phyloP scores from a whole-genome alignment of 2,329 filamentous ascomycete genomes.

The Fusarium gaditjirri region DNA sequence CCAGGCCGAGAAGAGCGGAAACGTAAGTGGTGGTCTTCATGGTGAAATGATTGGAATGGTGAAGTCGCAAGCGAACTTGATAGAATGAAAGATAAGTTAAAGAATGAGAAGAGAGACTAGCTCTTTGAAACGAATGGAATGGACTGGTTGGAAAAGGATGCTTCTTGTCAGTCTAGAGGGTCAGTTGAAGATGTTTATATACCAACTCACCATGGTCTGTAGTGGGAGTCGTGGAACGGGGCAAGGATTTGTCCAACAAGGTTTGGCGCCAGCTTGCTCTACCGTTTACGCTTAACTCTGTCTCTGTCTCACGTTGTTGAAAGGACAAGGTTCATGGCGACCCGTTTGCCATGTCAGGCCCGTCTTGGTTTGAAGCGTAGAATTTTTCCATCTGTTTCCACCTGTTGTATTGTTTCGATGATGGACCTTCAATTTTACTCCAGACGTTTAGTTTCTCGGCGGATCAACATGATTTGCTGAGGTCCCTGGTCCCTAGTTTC shows the following conservation, averaged over 20 bases:
- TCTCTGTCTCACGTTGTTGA: background rate
- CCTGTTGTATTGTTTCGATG: background rate
- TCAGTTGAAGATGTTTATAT: slow-evolving; percentile 1
- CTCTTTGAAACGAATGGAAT: slow-evolving; percentile 23
- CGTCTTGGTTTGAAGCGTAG: background rate
- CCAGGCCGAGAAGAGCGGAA: slow-evolving; percentile 14
- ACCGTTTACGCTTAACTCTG: background rate
- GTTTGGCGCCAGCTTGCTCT: background rate
- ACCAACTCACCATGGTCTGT: background rate
- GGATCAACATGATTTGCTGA: background rate
- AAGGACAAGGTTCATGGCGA: background rate
- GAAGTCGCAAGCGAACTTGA: slow-evolving; percentile 11
- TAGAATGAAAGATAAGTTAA: slow-evolving; percentile 5
- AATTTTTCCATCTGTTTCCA: background rate
- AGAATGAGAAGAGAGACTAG: slow-evolving; percentile 24
- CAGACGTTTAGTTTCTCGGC: slow-evolving; percentile 14
- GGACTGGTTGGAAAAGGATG: slow-evolving; percentile 18
- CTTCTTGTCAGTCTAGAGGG: background rate
- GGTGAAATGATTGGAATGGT: background rate
- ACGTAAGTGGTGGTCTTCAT: slow-evolving; percentile 21
- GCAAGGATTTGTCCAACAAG: background rate
- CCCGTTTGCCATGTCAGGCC: background rate
- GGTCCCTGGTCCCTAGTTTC: background rate
- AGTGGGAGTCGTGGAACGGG: background rate
- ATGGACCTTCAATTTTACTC: background rate